Evolutionary conservation across 1,139 yeast species (phyloP).

Genomic region (Candida glucosophila): DNA sequence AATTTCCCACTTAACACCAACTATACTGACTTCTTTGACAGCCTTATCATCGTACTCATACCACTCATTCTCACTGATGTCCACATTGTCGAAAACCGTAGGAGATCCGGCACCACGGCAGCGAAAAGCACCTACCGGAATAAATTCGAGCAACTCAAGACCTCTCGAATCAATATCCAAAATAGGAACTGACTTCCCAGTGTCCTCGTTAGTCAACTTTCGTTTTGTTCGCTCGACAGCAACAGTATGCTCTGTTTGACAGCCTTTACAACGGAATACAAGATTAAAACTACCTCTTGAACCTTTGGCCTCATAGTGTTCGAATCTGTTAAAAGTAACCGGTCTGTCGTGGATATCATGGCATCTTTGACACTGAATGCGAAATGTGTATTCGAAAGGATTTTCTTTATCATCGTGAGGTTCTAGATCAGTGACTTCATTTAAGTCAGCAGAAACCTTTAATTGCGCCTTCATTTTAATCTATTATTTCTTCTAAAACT

Average conservation of each 20-base stretch:
- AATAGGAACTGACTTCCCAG: constrained; percentile 31
- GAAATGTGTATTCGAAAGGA: constrained; percentile 72
- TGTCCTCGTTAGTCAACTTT: constrained; percentile 18
- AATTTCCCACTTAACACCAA: constrained; percentile 59
- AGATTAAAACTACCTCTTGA: constrained; percentile 82
- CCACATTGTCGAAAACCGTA: constrained; percentile 56
- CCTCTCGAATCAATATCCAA: constrained; percentile 84
- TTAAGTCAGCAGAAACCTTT: constrained; percentile 50
- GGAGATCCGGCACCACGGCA: constrained; percentile 49
- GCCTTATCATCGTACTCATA: constrained; percentile 90
- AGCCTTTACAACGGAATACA: constrained; percentile 65
- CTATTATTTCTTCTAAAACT: too few relatives aligned
- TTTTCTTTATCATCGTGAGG: constrained; percentile 52
- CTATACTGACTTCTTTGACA: constrained; percentile 71
- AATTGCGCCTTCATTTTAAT: too few relatives aligned
- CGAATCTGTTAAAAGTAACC: constrained; percentile 62
- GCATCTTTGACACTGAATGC: constrained; percentile 70
- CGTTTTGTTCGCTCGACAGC: constrained; percentile 26
- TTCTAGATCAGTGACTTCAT: constrained; percentile 53
- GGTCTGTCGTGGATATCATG: constrained; percentile 70
- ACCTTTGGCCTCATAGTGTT: constrained; percentile 52
- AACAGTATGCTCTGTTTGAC: constrained; percentile 41
- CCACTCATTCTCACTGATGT: constrained; percentile 79
- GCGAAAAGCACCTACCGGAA: constrained; percentile 59
- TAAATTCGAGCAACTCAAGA: constrained; percentile 58